A percentile compares a stretch with the other conserved stretches of the same genome.
Conservation (phyloP, 495 filamentous ascomycete genomes). For the Lepidopterella palustris region DNA sequence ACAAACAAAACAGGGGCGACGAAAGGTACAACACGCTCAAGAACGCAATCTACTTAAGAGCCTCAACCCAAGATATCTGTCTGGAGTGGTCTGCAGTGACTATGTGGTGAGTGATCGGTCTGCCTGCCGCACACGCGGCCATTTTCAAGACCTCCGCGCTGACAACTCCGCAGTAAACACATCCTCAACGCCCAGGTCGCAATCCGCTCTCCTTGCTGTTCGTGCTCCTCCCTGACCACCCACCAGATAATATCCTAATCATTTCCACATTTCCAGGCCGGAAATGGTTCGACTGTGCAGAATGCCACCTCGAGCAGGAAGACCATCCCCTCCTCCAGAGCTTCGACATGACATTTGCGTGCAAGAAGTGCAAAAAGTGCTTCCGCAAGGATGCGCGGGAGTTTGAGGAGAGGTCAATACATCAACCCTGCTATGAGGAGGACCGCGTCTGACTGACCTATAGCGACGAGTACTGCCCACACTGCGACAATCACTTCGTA, state of each 20-base stretch:
- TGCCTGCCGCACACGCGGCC: not conserved
- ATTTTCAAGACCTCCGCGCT: slow-evolving; percentile 24
- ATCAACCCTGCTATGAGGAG: not conserved
- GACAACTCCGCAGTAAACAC: slow-evolving; percentile 64
- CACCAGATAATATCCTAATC: not conserved
- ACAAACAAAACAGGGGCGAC: not conserved
- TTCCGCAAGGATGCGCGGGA: slow-evolving; percentile 89
- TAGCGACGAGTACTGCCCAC: slow-evolving; percentile 97
- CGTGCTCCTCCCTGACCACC: slow-evolving; percentile 28
- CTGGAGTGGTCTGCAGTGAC: too few species aligned
- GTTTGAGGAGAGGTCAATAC: slow-evolving; percentile 72
- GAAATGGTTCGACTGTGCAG: slow-evolving; percentile 98
- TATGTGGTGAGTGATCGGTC: too few species aligned
- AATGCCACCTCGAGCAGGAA: slow-evolving; percentile 80
- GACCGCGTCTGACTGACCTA: not conserved
- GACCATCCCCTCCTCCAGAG: slow-evolving; percentile 66
- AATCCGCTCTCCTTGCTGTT: slow-evolving; percentile 93
- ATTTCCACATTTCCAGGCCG: slow-evolving; percentile 51
- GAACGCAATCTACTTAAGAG: not conserved
- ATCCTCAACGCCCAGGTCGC: slow-evolving; percentile 95
- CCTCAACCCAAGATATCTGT: not conserved
- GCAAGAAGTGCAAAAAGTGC: slow-evolving; percentile 97
- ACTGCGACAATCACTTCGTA: slow-evolving; percentile 98
- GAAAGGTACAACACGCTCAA: not conserved
- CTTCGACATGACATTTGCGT: slow-evolving; percentile 86